A percentile compares a stretch with the other conserved stretches of the same genome.
Evolutionary conservation across 2,329 filamentous ascomycete species (phyloP).

Genomic region (Colletotrichum theobromicola): DNA sequence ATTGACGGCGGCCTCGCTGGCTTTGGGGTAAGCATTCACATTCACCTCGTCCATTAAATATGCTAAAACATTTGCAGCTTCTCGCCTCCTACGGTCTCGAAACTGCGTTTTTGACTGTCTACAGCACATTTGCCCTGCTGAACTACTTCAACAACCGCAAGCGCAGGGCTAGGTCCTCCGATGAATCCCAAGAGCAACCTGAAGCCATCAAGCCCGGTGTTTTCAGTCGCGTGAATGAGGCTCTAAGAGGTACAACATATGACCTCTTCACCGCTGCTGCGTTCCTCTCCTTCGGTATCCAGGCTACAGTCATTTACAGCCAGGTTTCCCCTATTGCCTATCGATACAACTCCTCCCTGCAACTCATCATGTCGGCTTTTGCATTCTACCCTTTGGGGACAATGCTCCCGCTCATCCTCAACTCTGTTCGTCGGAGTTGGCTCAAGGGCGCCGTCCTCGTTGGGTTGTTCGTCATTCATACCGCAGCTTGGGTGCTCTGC

Average conservation of each 20-base stretch:
- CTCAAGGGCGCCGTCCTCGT: not conserved
- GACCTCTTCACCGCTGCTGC: constrained; percentile 7
- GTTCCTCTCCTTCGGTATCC: not conserved
- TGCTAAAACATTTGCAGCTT: not conserved
- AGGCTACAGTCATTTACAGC: not conserved
- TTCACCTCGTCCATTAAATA: not conserved
- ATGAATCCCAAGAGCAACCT: not conserved
- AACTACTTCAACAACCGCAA: not conserved
- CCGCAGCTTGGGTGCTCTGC: constrained; percentile 6
- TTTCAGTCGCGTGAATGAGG: not conserved
- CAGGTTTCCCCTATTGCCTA: not conserved
- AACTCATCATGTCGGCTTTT: constrained; percentile 4
- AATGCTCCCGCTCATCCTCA: constrained; percentile 6
- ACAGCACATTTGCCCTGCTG: not conserved
- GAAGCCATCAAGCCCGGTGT: not conserved
- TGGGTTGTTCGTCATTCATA: not conserved
- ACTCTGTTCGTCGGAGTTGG: not conserved
- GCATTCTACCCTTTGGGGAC: constrained; percentile 4
- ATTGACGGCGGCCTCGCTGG: constrained; percentile 1
- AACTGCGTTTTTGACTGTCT: not conserved
- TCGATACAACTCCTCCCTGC: not conserved
- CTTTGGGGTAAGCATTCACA: not conserved
- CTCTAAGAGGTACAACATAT: not conserved
- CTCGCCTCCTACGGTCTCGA: not conserved
- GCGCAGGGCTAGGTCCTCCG: not conserved